Percentiles rank a stretch among this genome's conserved stretches.
phyloP scores from a whole-genome alignment of 2,329 filamentous ascomycete species.

The Amylocarpus encephaloides region DNA sequence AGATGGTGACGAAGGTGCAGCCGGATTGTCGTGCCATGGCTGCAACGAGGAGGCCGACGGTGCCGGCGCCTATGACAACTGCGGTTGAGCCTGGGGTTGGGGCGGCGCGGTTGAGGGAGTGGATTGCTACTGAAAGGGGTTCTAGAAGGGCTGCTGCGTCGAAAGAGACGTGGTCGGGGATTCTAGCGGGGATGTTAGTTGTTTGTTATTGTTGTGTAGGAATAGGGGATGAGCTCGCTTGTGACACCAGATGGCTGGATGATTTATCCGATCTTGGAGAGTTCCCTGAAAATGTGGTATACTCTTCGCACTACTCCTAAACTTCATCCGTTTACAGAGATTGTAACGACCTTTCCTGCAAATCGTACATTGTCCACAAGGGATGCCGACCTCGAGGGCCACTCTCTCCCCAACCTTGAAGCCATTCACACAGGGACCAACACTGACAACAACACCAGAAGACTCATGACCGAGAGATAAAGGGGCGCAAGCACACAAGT shows the following conservation, averaged over 20 bases:
- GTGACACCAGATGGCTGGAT: slow-evolving; percentile 56
- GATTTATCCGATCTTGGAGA: slow-evolving; percentile 56
- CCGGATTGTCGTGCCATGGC: slow-evolving; percentile 57
- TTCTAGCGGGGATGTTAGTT: slow-evolving; percentile 32
- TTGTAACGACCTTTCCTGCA: slow-evolving; percentile 79
- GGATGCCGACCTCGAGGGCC: slow-evolving; percentile 83
- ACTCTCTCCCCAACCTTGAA: slow-evolving; percentile 52
- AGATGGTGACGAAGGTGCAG: slow-evolving; percentile 52
- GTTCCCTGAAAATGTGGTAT: slow-evolving; percentile 60
- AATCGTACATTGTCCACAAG: slow-evolving; percentile 82
- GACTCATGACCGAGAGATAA: slow-evolving; percentile 60
- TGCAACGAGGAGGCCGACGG: slow-evolving; percentile 56
- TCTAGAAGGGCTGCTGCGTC: slow-evolving; percentile 55
- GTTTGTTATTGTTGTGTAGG: neutral
- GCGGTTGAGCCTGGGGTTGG: slow-evolving; percentile 48
- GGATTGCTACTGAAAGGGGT: slow-evolving; percentile 55
- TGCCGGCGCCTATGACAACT: slow-evolving; percentile 59
- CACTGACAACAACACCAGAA: slow-evolving; percentile 50
- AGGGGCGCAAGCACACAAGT: slow-evolving; percentile 59
- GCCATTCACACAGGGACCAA: slow-evolving; percentile 46
- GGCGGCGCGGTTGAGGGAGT: slow-evolving; percentile 51
- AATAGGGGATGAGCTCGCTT: slow-evolving; percentile 38
- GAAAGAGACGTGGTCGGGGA: slow-evolving; percentile 53
- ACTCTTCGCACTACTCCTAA: slow-evolving; percentile 56
- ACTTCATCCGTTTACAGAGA: slow-evolving; percentile 55